These are phyloP conservation scores for Urostyla sp. DNA, from an alignment of 73 alveolate species.

Conservation along the genomic window DNA sequence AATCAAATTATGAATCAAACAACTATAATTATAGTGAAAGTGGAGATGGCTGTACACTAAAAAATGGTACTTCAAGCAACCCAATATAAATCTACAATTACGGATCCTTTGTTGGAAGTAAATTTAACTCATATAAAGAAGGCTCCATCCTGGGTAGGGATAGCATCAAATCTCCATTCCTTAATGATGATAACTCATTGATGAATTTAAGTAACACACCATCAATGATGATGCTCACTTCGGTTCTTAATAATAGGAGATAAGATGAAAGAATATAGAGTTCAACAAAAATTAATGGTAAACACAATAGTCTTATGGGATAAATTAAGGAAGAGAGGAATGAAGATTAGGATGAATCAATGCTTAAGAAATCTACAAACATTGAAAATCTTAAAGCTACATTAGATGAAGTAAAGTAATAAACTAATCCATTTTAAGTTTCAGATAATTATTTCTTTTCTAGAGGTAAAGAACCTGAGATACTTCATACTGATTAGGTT, in stretches of 20 bases:
- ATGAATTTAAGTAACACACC: constrained; percentile 45
- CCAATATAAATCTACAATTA: not conserved
- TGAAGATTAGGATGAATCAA: too few relatives aligned
- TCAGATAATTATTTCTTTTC: too few relatives aligned
- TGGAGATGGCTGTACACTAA: not conserved
- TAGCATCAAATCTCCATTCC: not conserved
- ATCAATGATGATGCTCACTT: not conserved
- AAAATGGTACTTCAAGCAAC: not conserved
- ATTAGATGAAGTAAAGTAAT: too few relatives aligned
- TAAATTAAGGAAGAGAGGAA: not conserved
- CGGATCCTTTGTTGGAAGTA: constrained; percentile 16
- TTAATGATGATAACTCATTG: constrained; percentile 14
- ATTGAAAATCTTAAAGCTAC: too few relatives aligned
- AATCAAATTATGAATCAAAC: not conserved
- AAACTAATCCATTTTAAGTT: too few relatives aligned
- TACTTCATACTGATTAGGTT: too few relatives aligned
- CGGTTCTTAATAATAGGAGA: not conserved
- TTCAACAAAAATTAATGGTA: not conserved
- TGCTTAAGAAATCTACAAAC: too few relatives aligned
- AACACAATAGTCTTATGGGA: not conserved
- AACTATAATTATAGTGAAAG: constrained; percentile 40
- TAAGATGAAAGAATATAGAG: constrained; percentile 42
- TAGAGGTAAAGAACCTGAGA: too few relatives aligned
- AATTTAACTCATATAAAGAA: not conserved
- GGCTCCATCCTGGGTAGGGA: constrained; percentile 14